A percentile compares a stretch with the other conserved stretches of the same genome.
Evolutionary conservation across 768 basidiomycete species (phyloP).

Genomic region (Termitomyces sp.): DNA sequence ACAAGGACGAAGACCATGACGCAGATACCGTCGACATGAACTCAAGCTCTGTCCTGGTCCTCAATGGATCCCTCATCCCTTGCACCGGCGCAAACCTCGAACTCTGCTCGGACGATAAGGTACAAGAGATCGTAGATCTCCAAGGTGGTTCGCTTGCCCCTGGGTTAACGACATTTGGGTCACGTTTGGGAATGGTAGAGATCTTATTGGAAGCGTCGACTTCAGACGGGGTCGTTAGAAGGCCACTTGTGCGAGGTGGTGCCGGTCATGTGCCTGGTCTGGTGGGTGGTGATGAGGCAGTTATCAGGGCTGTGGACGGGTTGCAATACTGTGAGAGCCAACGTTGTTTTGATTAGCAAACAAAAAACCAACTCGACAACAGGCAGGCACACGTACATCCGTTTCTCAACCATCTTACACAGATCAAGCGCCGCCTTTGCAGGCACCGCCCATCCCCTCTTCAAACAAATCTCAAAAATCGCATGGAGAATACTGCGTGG

Average conservation of each 20-base stretch:
- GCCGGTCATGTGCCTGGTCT: conserved; percentile 34
- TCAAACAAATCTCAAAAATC: conserved; percentile 96
- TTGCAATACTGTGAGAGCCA: conserved; percentile 45
- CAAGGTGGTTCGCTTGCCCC: conserved; percentile 57
- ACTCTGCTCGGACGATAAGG: conserved; percentile 6
- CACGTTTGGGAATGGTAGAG: conserved; percentile 61
- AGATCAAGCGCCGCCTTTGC: conserved; percentile 87
- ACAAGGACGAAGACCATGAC: conserved; percentile 7
- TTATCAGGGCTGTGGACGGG: conserved; percentile 63
- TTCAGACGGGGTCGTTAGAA: conserved; percentile 55
- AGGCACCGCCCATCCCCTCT: conserved; percentile 96
- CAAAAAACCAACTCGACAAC: background rate
- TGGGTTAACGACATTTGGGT: conserved; percentile 62
- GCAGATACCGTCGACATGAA: conserved; percentile 29
- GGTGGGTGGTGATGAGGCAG: too few relatives aligned
- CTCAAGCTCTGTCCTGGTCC: too few relatives aligned
- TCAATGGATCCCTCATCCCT: conserved; percentile 50
- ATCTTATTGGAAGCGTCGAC: conserved; percentile 63
- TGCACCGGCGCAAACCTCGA: conserved; percentile 15
- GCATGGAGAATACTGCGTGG: conserved; percentile 77
- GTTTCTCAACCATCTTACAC: conserved; percentile 93
- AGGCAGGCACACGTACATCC: conserved; percentile 49
- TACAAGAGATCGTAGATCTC: conserved; percentile 40
- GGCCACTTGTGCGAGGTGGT: conserved; percentile 44
- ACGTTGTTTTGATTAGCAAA: background rate